Evolutionary conservation across 139 green algal genomes (phyloP), one percentile per base, ranked within the genome.

Genomic region (Klebsormidium nitens): DNA sequence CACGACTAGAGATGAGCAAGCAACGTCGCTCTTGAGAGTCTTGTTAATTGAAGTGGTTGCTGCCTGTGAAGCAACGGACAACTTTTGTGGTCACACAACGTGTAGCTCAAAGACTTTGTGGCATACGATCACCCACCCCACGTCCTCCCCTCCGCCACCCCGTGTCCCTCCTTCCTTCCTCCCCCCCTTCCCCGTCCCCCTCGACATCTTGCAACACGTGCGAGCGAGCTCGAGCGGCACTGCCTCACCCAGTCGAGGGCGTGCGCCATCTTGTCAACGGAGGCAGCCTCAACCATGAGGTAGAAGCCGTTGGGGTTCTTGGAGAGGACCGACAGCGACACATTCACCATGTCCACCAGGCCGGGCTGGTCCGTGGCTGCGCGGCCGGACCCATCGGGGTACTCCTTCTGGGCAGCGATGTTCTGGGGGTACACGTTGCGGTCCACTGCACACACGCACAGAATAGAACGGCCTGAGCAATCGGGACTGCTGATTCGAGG

Each of bases 211-310:
- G n/a, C n/a, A n/a, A n/a, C n/a, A n/a, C n/a, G n/a, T n/a, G n/a
- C n/a, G n/a, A n/a, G n/a, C n/a, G n/a, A n/a, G n/a, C n/a, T n/a
- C n/a, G n/a, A n/a, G n/a, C n/a, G n/a, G n/a, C n/a, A 52, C 44
- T 17, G 44, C 44, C 44, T 28, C 19, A 52, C 44, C 44, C 28
- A 36, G 29, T 64, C 56, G 19, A 49, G 14, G 56, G 17, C 17
- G 29, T 64, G 56, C 17, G 29, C 29, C 56, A 36, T 14, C 29
- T 64, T 64, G 56, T 64, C 56, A 59, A 64, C 19, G 56, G 56
- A 64, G 14, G 56, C 56, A 64, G 17, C 56, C 29, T 64, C 56
- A 32, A 64, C 56, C 28, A 59, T 59, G 56, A 64, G 56, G 29
- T 64, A 64, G 56, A 64, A 64, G 28, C 56, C 56, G 17, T 64